These are phyloP conservation scores for Meyerozyma athensensis DNA, from an alignment of 1,139 yeast genomes.

Conservation along the genomic window DNA sequence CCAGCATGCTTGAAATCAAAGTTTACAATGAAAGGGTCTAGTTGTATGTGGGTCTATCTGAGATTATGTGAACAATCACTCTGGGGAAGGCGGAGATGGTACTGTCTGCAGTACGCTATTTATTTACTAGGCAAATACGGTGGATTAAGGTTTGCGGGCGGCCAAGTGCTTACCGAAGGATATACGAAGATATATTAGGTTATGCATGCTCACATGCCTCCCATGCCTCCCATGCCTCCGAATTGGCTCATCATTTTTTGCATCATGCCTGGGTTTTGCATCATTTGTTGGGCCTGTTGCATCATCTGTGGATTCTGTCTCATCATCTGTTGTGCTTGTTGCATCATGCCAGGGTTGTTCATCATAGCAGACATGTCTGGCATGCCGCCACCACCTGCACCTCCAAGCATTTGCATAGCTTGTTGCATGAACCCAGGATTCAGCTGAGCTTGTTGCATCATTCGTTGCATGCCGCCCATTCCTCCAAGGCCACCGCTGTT, in stretches of 20 bases:
- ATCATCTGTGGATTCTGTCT: constrained; percentile 70
- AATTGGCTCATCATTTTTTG: constrained; percentile 78
- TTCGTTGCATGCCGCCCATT: constrained; percentile 21
- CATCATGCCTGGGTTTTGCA: constrained; percentile 57
- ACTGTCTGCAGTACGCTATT: no score
- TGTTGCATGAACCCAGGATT: constrained; percentile 53
- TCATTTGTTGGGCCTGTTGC: constrained; percentile 54
- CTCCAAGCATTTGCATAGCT: constrained; percentile 35
- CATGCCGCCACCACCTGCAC: constrained; percentile 24
- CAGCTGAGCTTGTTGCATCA: constrained; percentile 42
- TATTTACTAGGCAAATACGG: no score
- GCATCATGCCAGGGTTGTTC: constrained; percentile 69
- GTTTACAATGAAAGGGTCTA: no score
- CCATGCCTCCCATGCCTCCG: constrained; percentile 42
- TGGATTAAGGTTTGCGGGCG: no score
- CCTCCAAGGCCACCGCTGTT: constrained; percentile 38
- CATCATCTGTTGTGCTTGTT: constrained; percentile 55
- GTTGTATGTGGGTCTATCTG: no score
- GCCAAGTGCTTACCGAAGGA: no score
- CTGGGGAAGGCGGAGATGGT: no score
- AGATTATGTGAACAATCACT: no score
- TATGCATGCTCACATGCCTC: constrained; percentile 11
- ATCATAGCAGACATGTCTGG: constrained; percentile 45
- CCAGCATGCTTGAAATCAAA: not conserved
- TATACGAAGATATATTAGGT: not conserved